phyloP scores from a whole-genome alignment of 148 eudicot species.

The Salicornia ramosissima region DNA sequence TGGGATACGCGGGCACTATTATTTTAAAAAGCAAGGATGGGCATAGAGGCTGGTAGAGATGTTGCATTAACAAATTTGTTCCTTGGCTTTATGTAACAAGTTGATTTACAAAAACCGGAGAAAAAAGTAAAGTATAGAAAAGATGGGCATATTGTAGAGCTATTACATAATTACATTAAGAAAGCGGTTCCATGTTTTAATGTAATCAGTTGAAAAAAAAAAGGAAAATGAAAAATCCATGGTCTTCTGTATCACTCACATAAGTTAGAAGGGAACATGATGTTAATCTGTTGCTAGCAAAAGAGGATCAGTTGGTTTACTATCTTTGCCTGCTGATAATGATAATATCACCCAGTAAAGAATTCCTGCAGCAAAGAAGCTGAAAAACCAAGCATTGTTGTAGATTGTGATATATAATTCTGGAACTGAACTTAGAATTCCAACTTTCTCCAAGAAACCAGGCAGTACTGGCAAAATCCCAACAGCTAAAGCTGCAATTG shows the following conservation, averaged over 20 bases:
- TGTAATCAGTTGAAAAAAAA: conserved; percentile 10
- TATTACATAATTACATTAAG: too few species aligned
- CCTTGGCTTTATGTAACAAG: too few species aligned
- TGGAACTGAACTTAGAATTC: conserved; percentile 44
- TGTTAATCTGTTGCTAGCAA: conserved; percentile 30
- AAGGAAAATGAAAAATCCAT: not conserved
- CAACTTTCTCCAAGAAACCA: conserved; percentile 66
- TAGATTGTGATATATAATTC: conserved; percentile 40
- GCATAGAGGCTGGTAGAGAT: not conserved
- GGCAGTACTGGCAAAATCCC: conserved; percentile 90
- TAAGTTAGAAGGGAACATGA: not conserved
- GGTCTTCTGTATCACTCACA: not conserved
- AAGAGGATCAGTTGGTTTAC: conserved; percentile 40
- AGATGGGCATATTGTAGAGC: too few species aligned
- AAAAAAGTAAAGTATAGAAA: too few species aligned
- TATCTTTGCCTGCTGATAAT: conserved; percentile 23
- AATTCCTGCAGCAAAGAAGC: conserved; percentile 69
- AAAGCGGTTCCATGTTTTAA: not conserved
- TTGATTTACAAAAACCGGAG: too few species aligned
- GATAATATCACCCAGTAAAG: conserved; percentile 55
- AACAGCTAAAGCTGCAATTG: conserved; percentile 46
- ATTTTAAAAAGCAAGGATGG: too few species aligned
- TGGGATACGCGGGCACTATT: too few species aligned
- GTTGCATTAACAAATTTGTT: not conserved
- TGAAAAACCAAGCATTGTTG: conserved; percentile 93